Evolutionary conservation across 2,329 filamentous ascomycete species (phyloP), one percentile per base, ranked within the genome.

Genomic region (Aspergillus tamarii): DNA sequence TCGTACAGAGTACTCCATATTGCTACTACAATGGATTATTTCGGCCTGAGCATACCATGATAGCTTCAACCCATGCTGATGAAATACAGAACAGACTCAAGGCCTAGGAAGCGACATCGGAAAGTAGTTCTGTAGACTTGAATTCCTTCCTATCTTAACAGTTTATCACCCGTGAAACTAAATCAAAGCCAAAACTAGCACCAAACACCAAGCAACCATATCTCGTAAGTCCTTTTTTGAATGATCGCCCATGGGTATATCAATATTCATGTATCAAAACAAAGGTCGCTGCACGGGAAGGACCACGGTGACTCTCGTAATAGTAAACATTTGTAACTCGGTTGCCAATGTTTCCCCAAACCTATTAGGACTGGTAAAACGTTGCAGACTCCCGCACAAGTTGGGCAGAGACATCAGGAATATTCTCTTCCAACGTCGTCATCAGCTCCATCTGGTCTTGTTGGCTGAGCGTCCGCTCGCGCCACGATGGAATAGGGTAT

Each of bases 371-470:
- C 62, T 75, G 79, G 63, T 82, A 82, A 61, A 78, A 80, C 14
- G 77, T 79, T 58, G 77, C 73, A 34, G 78, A 77, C 60, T 81
- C 77, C 59, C 75, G 75, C 30, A 77, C 72, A 52, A 80, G 69
- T 52, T 77, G 74, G 2, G 74, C 71, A 34, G 80, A 81, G 10
- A 82, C 76, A 66, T 82, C 80, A 4, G 81, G 81, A 55, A 82
- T 69, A 82, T 91, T 76, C 10, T 79, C 72, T 76, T 95, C 91
- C 39, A 96, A 84, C 56, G 89, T 88, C 61, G 89, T 88, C 90
- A 96, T 93, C 43, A 96, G 82, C 80, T 96, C 91, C 66, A 89
- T 80, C 77, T 95, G 92, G 77, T 96, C 92, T 72, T 92, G 87
- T 67, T 93, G 90, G 64, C 89, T 94, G 36, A 96, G 81, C 64